A percentile compares a stretch with the other conserved stretches of the same genome.
phyloP scores from a whole-genome alignment of 768 basidiomycete species.

The Russula sp. region DNA sequence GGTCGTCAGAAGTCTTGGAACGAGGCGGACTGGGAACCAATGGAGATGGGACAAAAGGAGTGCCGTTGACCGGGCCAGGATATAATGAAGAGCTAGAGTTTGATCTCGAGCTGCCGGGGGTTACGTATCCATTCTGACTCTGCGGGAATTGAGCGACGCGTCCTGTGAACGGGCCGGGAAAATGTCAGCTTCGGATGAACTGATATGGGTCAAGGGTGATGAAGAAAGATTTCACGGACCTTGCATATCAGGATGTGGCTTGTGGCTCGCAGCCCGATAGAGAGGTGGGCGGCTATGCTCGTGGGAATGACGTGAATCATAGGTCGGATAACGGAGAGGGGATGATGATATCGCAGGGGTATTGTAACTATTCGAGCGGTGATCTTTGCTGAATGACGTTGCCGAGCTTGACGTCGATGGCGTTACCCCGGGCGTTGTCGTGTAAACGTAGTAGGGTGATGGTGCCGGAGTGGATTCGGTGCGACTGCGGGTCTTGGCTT shows the following conservation, averaged over 20 bases:
- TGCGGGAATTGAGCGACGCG: slow-evolving; percentile 25
- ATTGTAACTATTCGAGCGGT: slow-evolving; percentile 22
- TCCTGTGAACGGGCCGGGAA: slow-evolving; percentile 26
- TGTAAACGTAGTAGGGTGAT: slow-evolving; percentile 34
- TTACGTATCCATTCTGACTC: slow-evolving; percentile 33
- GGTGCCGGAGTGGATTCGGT: slow-evolving; percentile 42
- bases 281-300: slow-evolving; percentile 23
- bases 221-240: slow-evolving; percentile 16
- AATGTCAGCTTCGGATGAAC: slow-evolving; percentile 19
- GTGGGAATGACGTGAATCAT: slow-evolving; percentile 30
- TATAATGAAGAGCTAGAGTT: slow-evolving; percentile 51
- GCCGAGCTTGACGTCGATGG: slow-evolving; percentile 22
- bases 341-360: slow-evolving; percentile 26
- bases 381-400: slow-evolving; percentile 22
- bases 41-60: slow-evolving; percentile 25
- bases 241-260: slow-evolving; percentile 20
- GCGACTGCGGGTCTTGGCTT: slow-evolving; percentile 44
- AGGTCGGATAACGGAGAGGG: slow-evolving; percentile 29
- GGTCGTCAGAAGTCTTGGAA: slow-evolving; percentile 38
- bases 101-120: slow-evolving; percentile 48
- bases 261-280: slow-evolving; percentile 17
- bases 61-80: slow-evolving; percentile 39
- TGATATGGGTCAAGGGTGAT: slow-evolving; percentile 30
- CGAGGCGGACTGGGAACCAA: slow-evolving; percentile 23
- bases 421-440: slow-evolving; percentile 24